phyloP scores from a whole-genome alignment of 805 yeast species.

The Scheffersomyces amazonensis region DNA sequence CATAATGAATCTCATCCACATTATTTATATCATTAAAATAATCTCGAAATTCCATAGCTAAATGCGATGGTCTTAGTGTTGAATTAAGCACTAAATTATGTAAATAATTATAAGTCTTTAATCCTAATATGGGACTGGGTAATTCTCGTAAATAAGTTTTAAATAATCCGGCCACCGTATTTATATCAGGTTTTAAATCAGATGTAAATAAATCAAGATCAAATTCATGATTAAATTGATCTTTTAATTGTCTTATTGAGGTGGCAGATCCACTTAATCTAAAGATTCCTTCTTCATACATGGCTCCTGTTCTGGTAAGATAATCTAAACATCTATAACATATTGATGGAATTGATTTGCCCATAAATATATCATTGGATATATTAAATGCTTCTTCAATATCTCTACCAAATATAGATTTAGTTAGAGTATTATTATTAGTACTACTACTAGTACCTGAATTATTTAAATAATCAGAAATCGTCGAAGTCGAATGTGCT shows the following conservation, averaged over 20 bases:
- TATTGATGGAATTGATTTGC: conserved; percentile 65
- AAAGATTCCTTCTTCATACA: conserved; percentile 88
- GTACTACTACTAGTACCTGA: conserved; percentile 36
- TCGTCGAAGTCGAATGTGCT: neutral
- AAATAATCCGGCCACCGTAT: conserved; percentile 82
- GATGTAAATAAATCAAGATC: conserved; percentile 65
- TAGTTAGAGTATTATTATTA: conserved; percentile 31
- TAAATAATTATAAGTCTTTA: conserved; percentile 34
- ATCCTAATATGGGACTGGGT: conserved; percentile 67
- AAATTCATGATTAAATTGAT: conserved; percentile 59
- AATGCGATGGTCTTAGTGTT: conserved; percentile 13
- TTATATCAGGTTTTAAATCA: conserved; percentile 60
- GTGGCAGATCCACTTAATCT: conserved; percentile 87
- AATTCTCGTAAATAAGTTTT: conserved; percentile 79
- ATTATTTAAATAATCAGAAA: conserved; percentile 14
- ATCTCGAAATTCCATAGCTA: conserved; percentile 28
- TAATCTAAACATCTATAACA: conserved; percentile 72
- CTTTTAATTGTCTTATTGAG: conserved; percentile 65
- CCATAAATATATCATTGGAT: conserved; percentile 47
- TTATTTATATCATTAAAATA: conserved; percentile 26
- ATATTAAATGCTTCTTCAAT: conserved; percentile 48
- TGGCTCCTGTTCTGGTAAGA: conserved; percentile 62
- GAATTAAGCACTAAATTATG: conserved; percentile 18
- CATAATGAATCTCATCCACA: conserved; percentile 55
- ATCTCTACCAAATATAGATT: conserved; percentile 63